phyloP scores from a whole-genome alignment of 352 stramenopile species.

The Globisporangium viniferum region DNA sequence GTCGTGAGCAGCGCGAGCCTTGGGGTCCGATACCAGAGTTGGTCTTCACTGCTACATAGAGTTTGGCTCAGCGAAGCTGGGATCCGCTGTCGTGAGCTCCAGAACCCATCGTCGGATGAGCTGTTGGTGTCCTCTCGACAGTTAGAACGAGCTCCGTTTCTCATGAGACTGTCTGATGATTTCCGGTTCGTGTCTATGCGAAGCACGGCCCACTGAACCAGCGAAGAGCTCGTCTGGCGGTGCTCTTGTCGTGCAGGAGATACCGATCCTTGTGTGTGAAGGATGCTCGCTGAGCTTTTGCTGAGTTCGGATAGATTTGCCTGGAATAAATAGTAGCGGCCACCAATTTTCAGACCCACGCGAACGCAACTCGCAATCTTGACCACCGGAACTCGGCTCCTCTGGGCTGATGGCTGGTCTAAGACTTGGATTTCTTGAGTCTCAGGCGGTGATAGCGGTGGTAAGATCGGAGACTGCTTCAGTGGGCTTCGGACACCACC shows the following conservation, averaged over 20 bases:
- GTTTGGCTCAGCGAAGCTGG: neutral
- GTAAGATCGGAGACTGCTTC: neutral
- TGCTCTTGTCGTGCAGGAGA: neutral
- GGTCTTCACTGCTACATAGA: neutral
- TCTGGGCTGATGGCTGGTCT: neutral
- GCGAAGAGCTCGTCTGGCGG: neutral
- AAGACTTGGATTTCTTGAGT: neutral
- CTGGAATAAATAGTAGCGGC: conserved; percentile 34
- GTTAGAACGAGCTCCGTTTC: neutral
- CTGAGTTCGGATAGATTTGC: conserved; percentile 4
- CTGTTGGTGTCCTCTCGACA: neutral
- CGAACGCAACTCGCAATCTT: neutral
- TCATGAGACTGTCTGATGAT: neutral
- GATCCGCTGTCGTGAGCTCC: conserved; percentile 4
- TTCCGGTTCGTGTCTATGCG: conserved; percentile 7
- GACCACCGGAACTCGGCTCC: neutral
- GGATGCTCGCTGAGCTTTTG: neutral
- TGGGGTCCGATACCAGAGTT: conserved; percentile 3
- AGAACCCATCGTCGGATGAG: conserved; percentile 1
- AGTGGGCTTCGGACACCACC: neutral
- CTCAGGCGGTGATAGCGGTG: neutral
- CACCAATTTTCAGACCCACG: conserved; percentile 29
- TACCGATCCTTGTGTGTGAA: neutral
- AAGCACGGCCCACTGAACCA: conserved; percentile 10
- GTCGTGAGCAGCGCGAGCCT: conserved; percentile 19